Conservation (phyloP, 208 protist species). For the Acanthamoeba lugdunensis region DNA sequence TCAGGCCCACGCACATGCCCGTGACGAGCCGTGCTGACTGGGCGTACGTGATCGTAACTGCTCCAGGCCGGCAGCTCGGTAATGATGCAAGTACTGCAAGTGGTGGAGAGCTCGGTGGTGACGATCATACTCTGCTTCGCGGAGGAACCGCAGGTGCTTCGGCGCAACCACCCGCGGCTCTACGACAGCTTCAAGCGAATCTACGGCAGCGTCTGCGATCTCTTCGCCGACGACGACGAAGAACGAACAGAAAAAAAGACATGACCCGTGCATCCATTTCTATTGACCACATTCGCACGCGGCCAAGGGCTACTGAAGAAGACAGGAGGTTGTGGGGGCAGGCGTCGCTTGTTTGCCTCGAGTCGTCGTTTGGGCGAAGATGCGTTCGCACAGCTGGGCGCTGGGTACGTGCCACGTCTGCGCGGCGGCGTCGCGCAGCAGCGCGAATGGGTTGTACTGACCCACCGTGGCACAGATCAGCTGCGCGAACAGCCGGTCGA, state of each 20-base stretch:
- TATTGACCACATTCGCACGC: too few relatives aligned
- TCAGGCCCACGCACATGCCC: neutral
- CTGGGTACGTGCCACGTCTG: neutral
- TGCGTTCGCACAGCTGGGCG: neutral
- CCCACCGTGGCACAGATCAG: neutral
- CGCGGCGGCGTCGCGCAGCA: neutral
- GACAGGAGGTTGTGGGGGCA: too few relatives aligned
- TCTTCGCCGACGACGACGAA: neutral
- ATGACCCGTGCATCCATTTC: too few relatives aligned
- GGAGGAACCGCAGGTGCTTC: conserved; percentile 69
- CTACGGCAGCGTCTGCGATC: neutral
- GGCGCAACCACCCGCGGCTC: conserved; percentile 57
- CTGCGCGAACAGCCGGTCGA: neutral
- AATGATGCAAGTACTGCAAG: neutral
- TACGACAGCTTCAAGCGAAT: conserved; percentile 1
- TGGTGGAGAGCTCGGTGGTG: conserved; percentile 43
- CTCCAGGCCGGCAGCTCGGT: neutral
- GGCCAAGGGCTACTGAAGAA: too few relatives aligned
- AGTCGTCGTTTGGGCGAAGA: too few relatives aligned
- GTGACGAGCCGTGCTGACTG: neutral
- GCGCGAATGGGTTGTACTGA: neutral
- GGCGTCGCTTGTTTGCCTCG: too few relatives aligned
- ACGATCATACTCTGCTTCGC: conserved; percentile 53
- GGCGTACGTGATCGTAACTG: neutral
- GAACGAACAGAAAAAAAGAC: neutral